A percentile compares a stretch with the other conserved stretches of the same genome.
These are phyloP conservation scores for Hypomyces perniciosus DNA, from an alignment of 2,329 filamentous ascomycete genomes.

Conservation along the genomic window DNA sequence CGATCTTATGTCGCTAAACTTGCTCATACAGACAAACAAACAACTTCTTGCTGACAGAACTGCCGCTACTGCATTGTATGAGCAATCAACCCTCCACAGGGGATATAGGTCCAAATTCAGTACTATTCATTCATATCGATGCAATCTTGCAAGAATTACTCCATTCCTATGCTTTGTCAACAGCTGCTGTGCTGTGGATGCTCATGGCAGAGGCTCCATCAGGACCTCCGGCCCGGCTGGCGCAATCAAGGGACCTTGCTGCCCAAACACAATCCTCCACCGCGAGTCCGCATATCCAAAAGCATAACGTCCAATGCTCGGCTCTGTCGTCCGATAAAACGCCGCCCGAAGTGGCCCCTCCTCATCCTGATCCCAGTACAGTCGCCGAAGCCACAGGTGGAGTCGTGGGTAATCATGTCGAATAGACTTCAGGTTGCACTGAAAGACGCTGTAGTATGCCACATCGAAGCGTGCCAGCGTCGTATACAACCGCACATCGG, in stretches of 20 bases:
- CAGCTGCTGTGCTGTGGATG: not conserved
- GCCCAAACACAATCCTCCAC: conserved; percentile 21
- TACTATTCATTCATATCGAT: too few relatives aligned
- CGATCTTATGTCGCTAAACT: too few relatives aligned
- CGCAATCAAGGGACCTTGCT: conserved; percentile 23
- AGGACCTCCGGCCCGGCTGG: conserved; percentile 20
- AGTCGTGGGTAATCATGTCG: conserved; percentile 59
- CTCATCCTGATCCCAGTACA: conserved; percentile 60
- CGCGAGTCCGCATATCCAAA: conserved; percentile 23
- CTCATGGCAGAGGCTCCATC: conserved; percentile 12
- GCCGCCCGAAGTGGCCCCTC: conserved; percentile 40
- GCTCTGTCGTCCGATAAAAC: conserved; percentile 63
- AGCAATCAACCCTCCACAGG: too few relatives aligned
- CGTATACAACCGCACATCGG: conserved; percentile 61
- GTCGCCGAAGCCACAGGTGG: conserved; percentile 60
- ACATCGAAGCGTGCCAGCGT: conserved; percentile 64
- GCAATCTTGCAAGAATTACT: too few relatives aligned
- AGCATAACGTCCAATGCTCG: conserved; percentile 34
- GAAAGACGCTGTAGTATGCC: conserved; percentile 61
- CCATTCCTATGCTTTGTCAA: too few relatives aligned
- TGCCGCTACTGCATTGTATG: too few relatives aligned
- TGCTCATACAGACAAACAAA: too few relatives aligned
- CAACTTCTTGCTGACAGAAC: too few relatives aligned
- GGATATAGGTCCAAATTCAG: too few relatives aligned
- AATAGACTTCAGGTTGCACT: conserved; percentile 58